Percentiles rank a stretch among this genome's conserved stretches.
These are phyloP conservation scores for Tremellales sp. DNA, from an alignment of 1,284 basidiomycete species.

Conservation along the genomic window DNA sequence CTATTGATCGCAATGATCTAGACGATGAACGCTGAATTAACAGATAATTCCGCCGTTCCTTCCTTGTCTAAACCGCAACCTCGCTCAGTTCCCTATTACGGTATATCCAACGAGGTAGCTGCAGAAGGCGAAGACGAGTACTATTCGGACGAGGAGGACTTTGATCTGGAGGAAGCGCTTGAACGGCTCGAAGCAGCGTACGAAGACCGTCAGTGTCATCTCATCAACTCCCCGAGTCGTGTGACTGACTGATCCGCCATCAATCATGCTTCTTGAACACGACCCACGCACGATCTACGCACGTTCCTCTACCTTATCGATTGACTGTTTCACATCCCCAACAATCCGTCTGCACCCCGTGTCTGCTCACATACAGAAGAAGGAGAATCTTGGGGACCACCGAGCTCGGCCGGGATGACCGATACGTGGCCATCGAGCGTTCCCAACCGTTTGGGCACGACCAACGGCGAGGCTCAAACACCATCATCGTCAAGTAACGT, in stretches of 20 bases:
- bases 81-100: not conserved
- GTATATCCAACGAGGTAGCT: not conserved
- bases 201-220: constrained; percentile 7
- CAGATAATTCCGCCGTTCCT: no score
- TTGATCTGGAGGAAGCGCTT: constrained; percentile 24
- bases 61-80: not conserved
- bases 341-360: no score
- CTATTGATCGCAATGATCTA: no score
- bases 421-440: constrained; percentile 28
- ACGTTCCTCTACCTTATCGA: no score
- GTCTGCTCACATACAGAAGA: not conserved
- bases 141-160: constrained; percentile 29
- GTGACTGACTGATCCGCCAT: no score
- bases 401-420: constrained; percentile 10
- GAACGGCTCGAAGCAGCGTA: constrained; percentile 20
- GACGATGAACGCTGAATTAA: no score
- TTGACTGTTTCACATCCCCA: no score
- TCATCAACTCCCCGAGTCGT: constrained; percentile 6
- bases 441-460: constrained; percentile 23
- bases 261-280: no score
- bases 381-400: not conserved
- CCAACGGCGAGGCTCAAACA: not conserved
- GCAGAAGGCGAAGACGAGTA: constrained; percentile 6
- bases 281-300: no score
- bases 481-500: not conserved